These are phyloP conservation scores for Pseudoscleropodium purum DNA, from an alignment of 225 moss, liverwort and hornwort genomes.

Conservation along the genomic window DNA sequence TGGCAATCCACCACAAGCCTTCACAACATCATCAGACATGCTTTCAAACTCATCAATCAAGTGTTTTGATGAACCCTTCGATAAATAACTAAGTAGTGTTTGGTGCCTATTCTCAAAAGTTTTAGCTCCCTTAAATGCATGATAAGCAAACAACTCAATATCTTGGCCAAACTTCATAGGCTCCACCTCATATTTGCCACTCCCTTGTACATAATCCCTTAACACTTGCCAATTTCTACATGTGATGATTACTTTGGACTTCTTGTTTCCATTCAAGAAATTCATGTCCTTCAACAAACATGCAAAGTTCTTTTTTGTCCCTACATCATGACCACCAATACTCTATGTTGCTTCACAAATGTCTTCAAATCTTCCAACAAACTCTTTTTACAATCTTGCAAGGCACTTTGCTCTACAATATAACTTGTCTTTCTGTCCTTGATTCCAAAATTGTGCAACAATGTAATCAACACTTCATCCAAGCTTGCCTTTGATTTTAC, in stretches of 20 bases:
- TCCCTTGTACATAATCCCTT: accelerated
- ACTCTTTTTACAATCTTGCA: neutral
- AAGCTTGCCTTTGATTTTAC: neutral
- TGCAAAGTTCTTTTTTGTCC: neutral
- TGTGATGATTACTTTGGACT: neutral
- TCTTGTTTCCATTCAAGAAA: neutral
- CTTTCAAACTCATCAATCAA: neutral
- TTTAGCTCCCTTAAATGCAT: neutral
- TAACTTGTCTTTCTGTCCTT: neutral
- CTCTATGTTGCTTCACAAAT: accelerated
- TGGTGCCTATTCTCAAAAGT: neutral
- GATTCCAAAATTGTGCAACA: neutral
- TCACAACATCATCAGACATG: neutral
- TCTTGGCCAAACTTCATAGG: neutral
- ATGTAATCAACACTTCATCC: neutral
- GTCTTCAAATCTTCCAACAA: neutral
- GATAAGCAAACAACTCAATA: neutral
- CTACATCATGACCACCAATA: neutral
- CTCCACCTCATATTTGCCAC: neutral
- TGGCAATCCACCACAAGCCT: neutral
- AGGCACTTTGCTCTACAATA: neutral
- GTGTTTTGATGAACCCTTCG: neutral
- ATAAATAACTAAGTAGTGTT: neutral
- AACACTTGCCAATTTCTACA: too few species aligned
- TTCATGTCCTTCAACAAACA: neutral